Percentiles rank a stretch among this genome's conserved stretches.
These are phyloP conservation scores for Lasiosphaeria miniovina DNA, from an alignment of 495 filamentous ascomycete genomes.

Conservation along the genomic window DNA sequence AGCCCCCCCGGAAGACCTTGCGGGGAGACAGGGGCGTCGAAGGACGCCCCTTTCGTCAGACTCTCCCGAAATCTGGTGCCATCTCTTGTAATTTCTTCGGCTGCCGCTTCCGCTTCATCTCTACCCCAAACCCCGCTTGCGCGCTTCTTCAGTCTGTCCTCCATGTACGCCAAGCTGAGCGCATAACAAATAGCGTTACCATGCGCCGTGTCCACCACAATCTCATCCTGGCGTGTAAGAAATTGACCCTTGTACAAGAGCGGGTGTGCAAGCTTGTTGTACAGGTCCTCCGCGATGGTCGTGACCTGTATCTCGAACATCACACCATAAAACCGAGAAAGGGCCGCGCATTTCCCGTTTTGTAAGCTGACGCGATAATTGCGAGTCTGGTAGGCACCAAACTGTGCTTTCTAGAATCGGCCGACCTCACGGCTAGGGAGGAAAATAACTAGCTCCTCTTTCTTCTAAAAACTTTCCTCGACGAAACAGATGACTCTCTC, in stretches of 20 bases:
- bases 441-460: constrained; percentile 6
- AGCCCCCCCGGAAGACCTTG: background rate
- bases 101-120: background rate
- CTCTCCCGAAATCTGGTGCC: background rate
- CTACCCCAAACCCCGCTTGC: background rate
- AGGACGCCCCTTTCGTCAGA: background rate
- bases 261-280: constrained; percentile 14
- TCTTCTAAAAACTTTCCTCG: background rate
- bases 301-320: constrained; percentile 14
- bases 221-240: constrained; percentile 12
- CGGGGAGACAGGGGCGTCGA: constrained; percentile 1
- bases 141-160: constrained; percentile 10
- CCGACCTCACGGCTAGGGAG: constrained; percentile 2
- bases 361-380: constrained; percentile 11
- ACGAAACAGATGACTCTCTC: constrained; percentile 6
- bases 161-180: constrained; percentile 7
- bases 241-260: constrained; percentile 8
- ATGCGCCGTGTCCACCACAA: constrained; percentile 8
- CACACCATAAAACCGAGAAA: constrained; percentile 10
- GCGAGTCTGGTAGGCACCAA: constrained; percentile 13
- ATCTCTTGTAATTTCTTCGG: background rate
- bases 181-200: constrained; percentile 8
- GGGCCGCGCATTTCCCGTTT: background rate
- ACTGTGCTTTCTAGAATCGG: constrained; percentile 9
- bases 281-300: constrained; percentile 10